Evolutionary conservation across 2,329 filamentous ascomycete genomes (phyloP), one percentile per base, ranked within the genome.

Genomic region (Emericellopsis cladophorae): DNA sequence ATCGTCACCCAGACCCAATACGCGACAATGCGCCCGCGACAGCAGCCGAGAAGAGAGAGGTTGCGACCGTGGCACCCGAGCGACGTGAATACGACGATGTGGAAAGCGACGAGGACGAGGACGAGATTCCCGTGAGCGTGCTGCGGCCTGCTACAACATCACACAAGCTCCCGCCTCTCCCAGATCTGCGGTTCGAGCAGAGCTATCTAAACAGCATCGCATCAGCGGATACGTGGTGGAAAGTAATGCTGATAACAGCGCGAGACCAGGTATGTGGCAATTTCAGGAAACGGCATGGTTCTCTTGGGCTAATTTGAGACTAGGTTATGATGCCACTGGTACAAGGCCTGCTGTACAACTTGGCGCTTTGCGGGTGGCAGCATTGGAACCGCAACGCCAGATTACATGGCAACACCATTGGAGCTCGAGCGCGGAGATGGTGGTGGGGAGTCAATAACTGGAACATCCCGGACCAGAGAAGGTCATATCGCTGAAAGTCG

Each of bases 391-490:
- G 75, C 45, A 82, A 74, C 44, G 81, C 85, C 12, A 79, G 80
- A 54, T 71, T 95, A 49, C 79, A 78, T 46, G 92, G 92, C 8
- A 78, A 76, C 50, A 80, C 78, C 22, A 65, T 84, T 14, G 92
- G 92, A 18, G 86, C 84, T 7, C 76, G 75, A 49, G 65, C 92
- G 38, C 72, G 92, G 51, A 72, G 88, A 49, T 96, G 90, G 92
- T 98, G 92, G 90, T 95, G 87, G 67, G 76, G 74, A 18, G 84
- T 94, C 15, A 96, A 96, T 56, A 87, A 93, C 54, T 96, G 92
- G 92, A 70, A 72, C 38, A 61, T 90, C 43, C 81, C 82, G 49
- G 46, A 23, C 11, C 15, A 26, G 16, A 22, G 8, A 36, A 26
- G 24, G 26, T 11, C 38, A 31, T 22, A 22, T 12, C 21, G 16